phyloP scores from a whole-genome alignment of 2,329 filamentous ascomycete species.

The Apiospora pterosperma region DNA sequence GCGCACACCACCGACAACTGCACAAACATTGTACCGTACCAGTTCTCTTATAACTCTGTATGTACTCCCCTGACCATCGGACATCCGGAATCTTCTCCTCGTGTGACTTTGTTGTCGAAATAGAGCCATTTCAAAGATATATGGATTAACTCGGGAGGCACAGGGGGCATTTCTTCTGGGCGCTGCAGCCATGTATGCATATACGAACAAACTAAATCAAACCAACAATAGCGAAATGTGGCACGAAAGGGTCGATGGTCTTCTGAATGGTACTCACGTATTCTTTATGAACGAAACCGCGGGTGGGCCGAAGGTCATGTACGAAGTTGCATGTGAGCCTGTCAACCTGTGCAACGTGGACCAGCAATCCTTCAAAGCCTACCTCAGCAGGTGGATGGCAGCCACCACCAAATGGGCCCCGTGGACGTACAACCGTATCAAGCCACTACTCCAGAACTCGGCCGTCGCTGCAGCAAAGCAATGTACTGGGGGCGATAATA shows the following conservation, averaged over 20 bases:
- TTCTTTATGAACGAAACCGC: slow-evolving; percentile 49
- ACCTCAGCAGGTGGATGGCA: slow-evolving; percentile 59
- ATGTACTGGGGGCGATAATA: slow-evolving; percentile 54
- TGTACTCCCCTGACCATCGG: too few species aligned
- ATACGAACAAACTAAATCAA: slow-evolving; percentile 37
- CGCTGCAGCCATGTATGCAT: slow-evolving; percentile 66
- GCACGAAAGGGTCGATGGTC: slow-evolving; percentile 54
- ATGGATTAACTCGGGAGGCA: background rate
- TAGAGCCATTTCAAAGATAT: too few species aligned
- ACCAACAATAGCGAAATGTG: slow-evolving; percentile 42
- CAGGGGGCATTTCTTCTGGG: slow-evolving; percentile 61
- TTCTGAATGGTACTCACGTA: slow-evolving; percentile 51
- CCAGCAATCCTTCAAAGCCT: slow-evolving; percentile 63
- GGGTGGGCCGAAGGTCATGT: slow-evolving; percentile 48
- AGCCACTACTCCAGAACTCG: slow-evolving; percentile 50
- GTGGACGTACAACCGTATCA: slow-evolving; percentile 50
- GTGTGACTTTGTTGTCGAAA: too few species aligned
- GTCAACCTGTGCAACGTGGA: slow-evolving; percentile 59
- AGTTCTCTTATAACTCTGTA: slow-evolving; percentile 65
- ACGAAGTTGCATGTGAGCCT: slow-evolving; percentile 63
- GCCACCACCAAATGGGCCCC: slow-evolving; percentile 62
- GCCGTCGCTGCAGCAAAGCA: slow-evolving; percentile 55
- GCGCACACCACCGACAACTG: slow-evolving; percentile 56
- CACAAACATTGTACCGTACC: slow-evolving; percentile 53
- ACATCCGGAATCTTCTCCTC: too few species aligned